A percentile compares a stretch with the other conserved stretches of the same genome.
Evolutionary conservation across 1,139 yeast genomes (phyloP).

Genomic region (Yamadazyma blattariae): DNA sequence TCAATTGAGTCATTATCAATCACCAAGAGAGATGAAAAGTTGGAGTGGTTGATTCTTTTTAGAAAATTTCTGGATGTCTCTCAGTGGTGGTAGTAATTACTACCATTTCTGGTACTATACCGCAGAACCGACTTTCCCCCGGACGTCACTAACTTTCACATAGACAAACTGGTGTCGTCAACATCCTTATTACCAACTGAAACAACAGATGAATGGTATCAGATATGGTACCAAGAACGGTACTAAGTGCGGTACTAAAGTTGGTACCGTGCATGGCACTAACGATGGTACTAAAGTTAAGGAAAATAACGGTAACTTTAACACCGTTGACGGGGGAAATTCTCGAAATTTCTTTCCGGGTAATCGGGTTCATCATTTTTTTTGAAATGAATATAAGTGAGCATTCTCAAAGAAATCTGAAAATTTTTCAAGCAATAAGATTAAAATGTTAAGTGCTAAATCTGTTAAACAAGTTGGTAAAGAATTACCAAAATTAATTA

Average conservation of each 20-base stretch:
- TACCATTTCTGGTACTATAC: not conserved
- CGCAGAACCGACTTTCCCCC: not conserved
- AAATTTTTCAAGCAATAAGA: conserved; percentile 4
- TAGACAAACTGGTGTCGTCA: too few species aligned
- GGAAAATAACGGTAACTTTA: not conserved
- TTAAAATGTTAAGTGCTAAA: conserved; percentile 43
- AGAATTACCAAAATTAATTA: conserved; percentile 45
- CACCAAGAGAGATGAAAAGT: too few species aligned
- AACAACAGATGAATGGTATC: too few species aligned
- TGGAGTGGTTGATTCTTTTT: too few species aligned
- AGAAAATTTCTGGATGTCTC: too few species aligned
- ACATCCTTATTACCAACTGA: too few species aligned
- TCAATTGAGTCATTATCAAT: too few species aligned
- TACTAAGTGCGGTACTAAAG: too few species aligned
- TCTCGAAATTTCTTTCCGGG: conserved; percentile 26
- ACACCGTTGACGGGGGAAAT: too few species aligned
- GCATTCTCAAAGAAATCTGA: not conserved
- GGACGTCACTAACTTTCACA: too few species aligned
- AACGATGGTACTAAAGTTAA: not conserved
- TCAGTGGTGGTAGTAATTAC: not conserved
- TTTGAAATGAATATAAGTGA: not conserved
- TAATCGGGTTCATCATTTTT: conserved; percentile 14
- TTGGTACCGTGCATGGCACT: not conserved
- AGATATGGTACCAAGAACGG: too few species aligned
- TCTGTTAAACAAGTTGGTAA: conserved; percentile 40